A percentile compares a stretch with the other conserved stretches of the same genome.
These are phyloP conservation scores for Phytomonas francai DNA, from an alignment of 208 protist species.

Conservation along the genomic window DNA sequence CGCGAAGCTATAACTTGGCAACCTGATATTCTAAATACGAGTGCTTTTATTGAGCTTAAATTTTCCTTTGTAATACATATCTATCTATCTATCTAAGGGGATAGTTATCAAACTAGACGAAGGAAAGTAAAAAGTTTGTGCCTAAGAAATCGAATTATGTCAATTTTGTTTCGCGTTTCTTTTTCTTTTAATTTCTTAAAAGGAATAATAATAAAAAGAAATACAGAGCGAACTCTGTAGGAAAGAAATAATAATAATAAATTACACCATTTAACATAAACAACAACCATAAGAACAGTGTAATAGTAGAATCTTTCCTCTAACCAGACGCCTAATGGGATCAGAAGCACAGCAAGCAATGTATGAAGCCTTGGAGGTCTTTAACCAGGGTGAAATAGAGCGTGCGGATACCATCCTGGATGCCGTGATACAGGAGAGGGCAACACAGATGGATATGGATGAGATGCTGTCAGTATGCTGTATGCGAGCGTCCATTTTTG, in stretches of 20 bases:
- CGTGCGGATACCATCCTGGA: constrained; percentile 29
- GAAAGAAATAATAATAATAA: constrained; percentile 5
- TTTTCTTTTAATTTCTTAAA: background rate
- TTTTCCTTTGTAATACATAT: background rate
- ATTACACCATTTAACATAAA: constrained; percentile 4
- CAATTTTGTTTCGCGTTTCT: background rate
- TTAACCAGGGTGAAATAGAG: constrained; percentile 1
- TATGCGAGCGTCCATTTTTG: constrained; percentile 61
- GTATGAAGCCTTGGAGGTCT: constrained; percentile 1
- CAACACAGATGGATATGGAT: constrained; percentile 18
- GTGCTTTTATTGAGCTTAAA: background rate
- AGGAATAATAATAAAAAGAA: constrained; percentile 1
- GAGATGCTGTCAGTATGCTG: constrained; percentile 56
- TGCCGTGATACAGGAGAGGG: constrained; percentile 17
- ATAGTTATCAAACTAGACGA: background rate
- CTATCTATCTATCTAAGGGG: background rate
- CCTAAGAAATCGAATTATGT: background rate
- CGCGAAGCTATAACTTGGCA: background rate
- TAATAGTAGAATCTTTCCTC: background rate
- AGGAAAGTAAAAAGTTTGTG: background rate
- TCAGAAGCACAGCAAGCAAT: constrained; percentile 6
- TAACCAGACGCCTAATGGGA: constrained; percentile 1
- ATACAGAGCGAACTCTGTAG: constrained; percentile 2
- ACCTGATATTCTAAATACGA: background rate
- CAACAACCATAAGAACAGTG: background rate